Percentiles rank a stretch among this genome's conserved stretches.
Evolutionary conservation across 768 basidiomycete species (phyloP).

Genomic region (Hemileccinum impolitum): DNA sequence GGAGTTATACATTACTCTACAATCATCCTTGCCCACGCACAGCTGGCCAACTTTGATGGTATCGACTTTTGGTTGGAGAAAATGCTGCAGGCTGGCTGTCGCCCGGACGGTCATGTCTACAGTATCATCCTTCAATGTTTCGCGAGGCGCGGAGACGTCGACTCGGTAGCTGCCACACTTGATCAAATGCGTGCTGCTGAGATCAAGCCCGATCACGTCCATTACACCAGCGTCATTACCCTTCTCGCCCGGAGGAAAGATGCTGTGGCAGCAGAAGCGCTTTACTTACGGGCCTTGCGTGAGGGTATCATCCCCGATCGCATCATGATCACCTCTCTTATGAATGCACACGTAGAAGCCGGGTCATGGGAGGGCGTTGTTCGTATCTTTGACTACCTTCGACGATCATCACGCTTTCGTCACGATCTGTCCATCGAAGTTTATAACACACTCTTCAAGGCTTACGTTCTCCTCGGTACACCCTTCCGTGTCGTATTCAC

Average conservation of each 20-base stretch:
- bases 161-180: constrained; percentile 47
- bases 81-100: constrained; percentile 46
- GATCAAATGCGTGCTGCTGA: constrained; percentile 57
- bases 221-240: constrained; percentile 68
- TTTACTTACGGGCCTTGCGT: constrained; percentile 60
- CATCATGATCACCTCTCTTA: constrained; percentile 63
- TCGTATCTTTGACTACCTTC: constrained; percentile 62
- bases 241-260: constrained; percentile 63
- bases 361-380: constrained; percentile 79
- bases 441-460: constrained; percentile 79
- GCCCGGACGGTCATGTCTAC: constrained; percentile 55
- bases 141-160: constrained; percentile 51
- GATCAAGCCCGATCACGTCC: constrained; percentile 43
- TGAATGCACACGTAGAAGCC: constrained; percentile 81
- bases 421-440: constrained; percentile 53
- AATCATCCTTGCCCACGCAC: constrained; percentile 53
- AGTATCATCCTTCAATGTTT: constrained; percentile 59
- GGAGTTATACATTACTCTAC: constrained; percentile 50
- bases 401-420: constrained; percentile 32
- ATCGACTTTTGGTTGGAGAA: constrained; percentile 53
- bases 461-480: constrained; percentile 76
- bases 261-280: constrained; percentile 57
- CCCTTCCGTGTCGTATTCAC: constrained; percentile 63
- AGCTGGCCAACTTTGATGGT: constrained; percentile 42
- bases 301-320: constrained; percentile 64